These are phyloP conservation scores for Leccinum sublutescens DNA, from an alignment of 768 basidiomycete species.

Conservation along the genomic window DNA sequence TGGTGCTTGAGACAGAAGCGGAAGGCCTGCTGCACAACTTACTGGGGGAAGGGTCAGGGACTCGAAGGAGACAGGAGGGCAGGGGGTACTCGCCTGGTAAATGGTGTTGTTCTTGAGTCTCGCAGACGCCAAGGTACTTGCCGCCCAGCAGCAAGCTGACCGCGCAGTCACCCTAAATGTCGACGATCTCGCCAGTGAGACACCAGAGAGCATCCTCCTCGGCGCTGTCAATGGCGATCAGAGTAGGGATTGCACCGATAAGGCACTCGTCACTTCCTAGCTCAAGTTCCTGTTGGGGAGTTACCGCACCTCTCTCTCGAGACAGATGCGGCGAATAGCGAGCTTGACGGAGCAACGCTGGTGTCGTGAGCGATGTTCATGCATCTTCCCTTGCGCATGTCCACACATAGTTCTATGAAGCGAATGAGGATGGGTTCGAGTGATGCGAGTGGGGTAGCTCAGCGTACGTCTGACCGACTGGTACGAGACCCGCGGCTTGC, in stretches of 20 bases:
- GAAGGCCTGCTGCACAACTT: too few species aligned
- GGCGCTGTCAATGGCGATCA: neutral
- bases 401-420: slow-evolving; percentile 94
- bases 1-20: too few species aligned
- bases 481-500: slow-evolving; percentile 89
- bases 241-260: slow-evolving; percentile 26
- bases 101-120: neutral
- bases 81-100: too few species aligned
- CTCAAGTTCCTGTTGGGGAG: neutral
- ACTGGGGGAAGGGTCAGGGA: too few species aligned
- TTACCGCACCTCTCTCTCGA: too few species aligned
- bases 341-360: slow-evolving; percentile 67
- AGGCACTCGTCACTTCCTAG: neutral
- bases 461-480: slow-evolving; percentile 86
- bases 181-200: slow-evolving; percentile 80
- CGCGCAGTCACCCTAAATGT: slow-evolving; percentile 55
- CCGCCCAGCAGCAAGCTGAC: neutral
- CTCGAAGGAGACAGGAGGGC: too few species aligned
- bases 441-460: slow-evolving; percentile 80
- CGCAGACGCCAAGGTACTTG: neutral
- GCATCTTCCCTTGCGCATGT: slow-evolving; percentile 81
- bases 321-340: neutral
- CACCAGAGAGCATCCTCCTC: neutral
- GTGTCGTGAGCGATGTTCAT: too few species aligned
- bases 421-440: slow-evolving; percentile 95